Conservation (phyloP, 257 asterid genomes). For the Penstemon barbatus region DNA sequence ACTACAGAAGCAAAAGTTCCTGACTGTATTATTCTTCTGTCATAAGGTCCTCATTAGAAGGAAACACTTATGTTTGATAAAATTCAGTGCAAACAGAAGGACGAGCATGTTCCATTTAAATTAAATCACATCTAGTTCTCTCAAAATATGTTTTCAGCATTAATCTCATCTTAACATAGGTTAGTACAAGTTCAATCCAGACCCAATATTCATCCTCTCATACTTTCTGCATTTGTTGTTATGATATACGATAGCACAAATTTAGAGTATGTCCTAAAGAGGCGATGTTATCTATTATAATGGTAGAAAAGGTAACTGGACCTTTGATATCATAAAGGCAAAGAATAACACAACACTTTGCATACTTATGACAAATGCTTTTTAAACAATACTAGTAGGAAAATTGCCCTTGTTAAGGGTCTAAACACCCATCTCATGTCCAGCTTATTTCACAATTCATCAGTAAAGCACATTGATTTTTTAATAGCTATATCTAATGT, state of each 20-base stretch:
- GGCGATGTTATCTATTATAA: background rate
- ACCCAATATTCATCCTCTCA: constrained; percentile 6
- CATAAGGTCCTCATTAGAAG: background rate
- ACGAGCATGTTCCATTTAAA: background rate
- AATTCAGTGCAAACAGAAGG: too few relatives aligned
- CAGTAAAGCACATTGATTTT: background rate
- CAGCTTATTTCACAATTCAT: background rate
- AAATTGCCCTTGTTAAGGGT: background rate
- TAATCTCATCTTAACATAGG: too few relatives aligned
- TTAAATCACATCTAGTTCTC: background rate
- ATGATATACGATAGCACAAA: constrained; percentile 8
- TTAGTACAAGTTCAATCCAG: constrained; percentile 1
- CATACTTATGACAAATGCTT: background rate
- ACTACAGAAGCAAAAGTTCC: background rate
- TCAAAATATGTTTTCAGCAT: background rate
- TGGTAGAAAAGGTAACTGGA: background rate
- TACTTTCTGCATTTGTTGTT: background rate
- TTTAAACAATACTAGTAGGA: background rate
- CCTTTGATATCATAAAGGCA: background rate
- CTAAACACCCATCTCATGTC: background rate
- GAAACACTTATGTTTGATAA: background rate
- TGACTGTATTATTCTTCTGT: background rate
- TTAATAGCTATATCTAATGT: background rate
- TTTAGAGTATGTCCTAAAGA: background rate
- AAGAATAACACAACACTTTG: background rate